Base-by-base conservation (phyloP, 2,329 filamentous ascomycete genomes). In the Sordariomycetes sp. region DNA sequence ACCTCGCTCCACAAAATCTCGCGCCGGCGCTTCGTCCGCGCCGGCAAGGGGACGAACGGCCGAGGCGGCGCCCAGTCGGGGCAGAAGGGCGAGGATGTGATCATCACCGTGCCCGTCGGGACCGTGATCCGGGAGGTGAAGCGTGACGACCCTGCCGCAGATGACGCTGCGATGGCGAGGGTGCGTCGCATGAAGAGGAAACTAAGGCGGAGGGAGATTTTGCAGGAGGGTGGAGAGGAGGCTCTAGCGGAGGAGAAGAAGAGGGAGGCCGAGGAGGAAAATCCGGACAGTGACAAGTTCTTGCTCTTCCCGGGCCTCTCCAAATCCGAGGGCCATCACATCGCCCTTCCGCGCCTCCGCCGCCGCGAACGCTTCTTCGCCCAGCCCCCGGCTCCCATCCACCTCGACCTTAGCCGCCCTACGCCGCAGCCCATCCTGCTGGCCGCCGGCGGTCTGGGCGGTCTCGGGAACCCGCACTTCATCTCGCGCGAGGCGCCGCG, bases 391-490 rank as follows among this genome's bases (percentile, higher is more conserved):
- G 81, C 81, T 0, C 90, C 90, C 1, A 82, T 97, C 57, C 75
- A 82, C 59, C 78, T 91, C 14, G 88, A 92, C 68, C 76, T 92
- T 14, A 86, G 85, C 54, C 79, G 83, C 54, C 89, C 89, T 0
- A 96, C 94, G 72, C 84, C 90, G 5, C 82, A 83, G 53, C 94
- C 94, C 0, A 85, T 97, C 63, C 77, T 99, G 25, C 82, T 99
- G 12, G 89, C 90, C 1, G 87, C 90, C 0, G 94, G 94, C 8
- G 92, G 90, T 5, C 82, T 95, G 61, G 94, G 94, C 10, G 94
- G 94, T 0, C 72, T 97, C 8, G 94, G 94, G 12, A 99, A 99
- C 67, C 90, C 94, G 5, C 91, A 97, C 70, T 99, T 97, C 67
- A 83, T 89, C 35, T 88, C 89, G 4, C 86, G 86, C 58, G 80